Evolutionary conservation across 805 yeast genomes (phyloP).

Genomic region (Suhomyces xylopsoci): DNA sequence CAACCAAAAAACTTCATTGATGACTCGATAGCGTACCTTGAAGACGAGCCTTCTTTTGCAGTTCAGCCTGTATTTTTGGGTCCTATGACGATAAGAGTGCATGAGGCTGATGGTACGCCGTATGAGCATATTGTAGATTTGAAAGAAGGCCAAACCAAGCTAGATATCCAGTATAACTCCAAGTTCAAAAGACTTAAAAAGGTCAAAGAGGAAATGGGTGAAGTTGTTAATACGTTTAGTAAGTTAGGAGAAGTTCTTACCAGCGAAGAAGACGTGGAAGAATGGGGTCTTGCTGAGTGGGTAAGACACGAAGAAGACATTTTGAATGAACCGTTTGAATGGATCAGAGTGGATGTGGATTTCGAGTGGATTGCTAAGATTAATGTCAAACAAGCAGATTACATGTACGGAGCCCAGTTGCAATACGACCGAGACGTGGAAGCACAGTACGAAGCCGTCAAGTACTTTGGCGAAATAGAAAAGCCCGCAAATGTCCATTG

Average conservation of each 20-base stretch:
- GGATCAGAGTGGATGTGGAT: slow-evolving; percentile 98
- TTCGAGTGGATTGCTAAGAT: slow-evolving; percentile 92
- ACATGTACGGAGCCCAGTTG: slow-evolving; percentile 90
- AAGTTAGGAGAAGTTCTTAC: slow-evolving; percentile 74
- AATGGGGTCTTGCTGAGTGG: slow-evolving; percentile 77
- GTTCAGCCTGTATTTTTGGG: slow-evolving; percentile 71
- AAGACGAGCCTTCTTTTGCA: slow-evolving; percentile 38
- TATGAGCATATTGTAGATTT: slow-evolving; percentile 95
- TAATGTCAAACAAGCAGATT: slow-evolving; percentile 83
- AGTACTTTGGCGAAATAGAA: slow-evolving; percentile 60
- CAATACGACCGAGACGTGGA: slow-evolving; percentile 95
- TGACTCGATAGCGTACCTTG: slow-evolving; percentile 42
- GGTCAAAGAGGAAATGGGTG: slow-evolving; percentile 47
- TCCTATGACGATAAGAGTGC: slow-evolving; percentile 94
- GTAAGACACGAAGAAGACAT: slow-evolving; percentile 64
- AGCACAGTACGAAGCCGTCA: slow-evolving; percentile 85
- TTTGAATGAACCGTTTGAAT: slow-evolving; percentile 87
- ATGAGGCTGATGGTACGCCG: slow-evolving; percentile 98
- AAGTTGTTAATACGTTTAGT: slow-evolving; percentile 31
- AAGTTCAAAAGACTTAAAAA: slow-evolving; percentile 81
- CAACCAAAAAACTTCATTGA: slow-evolving; percentile 41
- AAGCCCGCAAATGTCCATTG: slow-evolving; percentile 66
- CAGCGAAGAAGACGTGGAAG: slow-evolving; percentile 53
- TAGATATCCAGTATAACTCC: slow-evolving; percentile 94
- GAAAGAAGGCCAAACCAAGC: slow-evolving; percentile 77